Base-by-base conservation (phyloP, 257 asterid genomes). In the Dorcoceras hygrometricum region DNA sequence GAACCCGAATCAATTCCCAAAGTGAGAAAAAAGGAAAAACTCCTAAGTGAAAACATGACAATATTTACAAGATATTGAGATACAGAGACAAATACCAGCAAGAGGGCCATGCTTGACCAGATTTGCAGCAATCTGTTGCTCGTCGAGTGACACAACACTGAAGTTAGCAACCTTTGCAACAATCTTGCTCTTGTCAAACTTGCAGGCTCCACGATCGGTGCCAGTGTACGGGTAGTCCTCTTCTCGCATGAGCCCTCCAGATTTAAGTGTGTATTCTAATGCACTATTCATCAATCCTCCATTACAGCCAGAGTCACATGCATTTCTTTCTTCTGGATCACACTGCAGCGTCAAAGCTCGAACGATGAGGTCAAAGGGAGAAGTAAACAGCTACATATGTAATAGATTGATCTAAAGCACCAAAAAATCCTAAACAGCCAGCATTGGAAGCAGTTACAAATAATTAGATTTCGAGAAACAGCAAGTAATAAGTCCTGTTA, bases 91-190 rank as follows among this genome's bases (percentile, higher is more conserved):
- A 18, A 36, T 76, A 90, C 97, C 96, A 64, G 97, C 97, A 69
- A 91, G 96, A 54, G 97, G 97, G 43, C 96, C 96, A 65, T 83
- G 85, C 73, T 88, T 86, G 59, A 88, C 96, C 57, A 91, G 91
- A 73, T 91, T 91, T 26, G 97, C 97, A 58, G 96, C 95, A 65
- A 88, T 88, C 79, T 91, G 97, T 7, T 86, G 91, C 73, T 91
- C 97, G 23, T 91, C 91, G 25, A 83, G 50, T 11, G 50, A 39
- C 50, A 39, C n/a, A 39, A 39, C 50, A 39, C 50, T 34, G 14
- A 34, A 34, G 85, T 90, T 91, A 25, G 96, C 80, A 62, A 91
- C 97, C 77, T 83, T 81, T 0, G 97, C 93, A 3, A 80, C 97
- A 65, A 88, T 57, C 80, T 86, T 88, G 78, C 66, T 77, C 82